These are phyloP conservation scores for Fusarium newnesense DNA, from an alignment of 2,329 filamentous ascomycete genomes.

Conservation along the genomic window DNA sequence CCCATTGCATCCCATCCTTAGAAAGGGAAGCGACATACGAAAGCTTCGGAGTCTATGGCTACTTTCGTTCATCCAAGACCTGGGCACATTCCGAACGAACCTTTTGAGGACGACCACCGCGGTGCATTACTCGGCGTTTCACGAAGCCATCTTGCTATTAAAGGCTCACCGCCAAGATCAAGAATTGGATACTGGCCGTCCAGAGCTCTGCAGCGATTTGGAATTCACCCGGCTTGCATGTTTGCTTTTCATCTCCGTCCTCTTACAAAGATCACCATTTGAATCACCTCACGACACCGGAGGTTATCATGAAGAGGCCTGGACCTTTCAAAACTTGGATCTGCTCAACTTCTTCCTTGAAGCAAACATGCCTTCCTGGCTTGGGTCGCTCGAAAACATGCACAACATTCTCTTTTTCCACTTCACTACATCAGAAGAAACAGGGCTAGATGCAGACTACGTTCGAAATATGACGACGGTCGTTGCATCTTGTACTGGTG, in stretches of 20 bases:
- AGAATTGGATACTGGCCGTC: not conserved
- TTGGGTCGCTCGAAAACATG: not conserved
- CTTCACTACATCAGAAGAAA: not conserved
- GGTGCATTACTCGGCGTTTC: not conserved
- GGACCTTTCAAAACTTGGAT: not conserved
- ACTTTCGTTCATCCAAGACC: constrained; percentile 1
- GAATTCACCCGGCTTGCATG: not conserved
- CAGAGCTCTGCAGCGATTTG: not conserved
- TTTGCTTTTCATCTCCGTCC: constrained; percentile 1
- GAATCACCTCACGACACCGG: not conserved
- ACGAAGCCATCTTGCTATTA: constrained; percentile 1
- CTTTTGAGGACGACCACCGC: not conserved
- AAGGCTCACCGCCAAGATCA: not conserved
- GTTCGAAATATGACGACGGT: not conserved
- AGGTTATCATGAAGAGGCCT: rapidly evolving
- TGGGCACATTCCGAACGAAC: not conserved
- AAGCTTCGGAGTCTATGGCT: constrained; percentile 2
- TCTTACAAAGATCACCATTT: not conserved
- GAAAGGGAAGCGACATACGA: not conserved
- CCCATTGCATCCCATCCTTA: not conserved
- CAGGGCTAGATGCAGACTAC: not conserved
- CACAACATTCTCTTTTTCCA: not conserved
- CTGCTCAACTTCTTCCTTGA: not conserved
- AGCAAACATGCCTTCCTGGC: not conserved
- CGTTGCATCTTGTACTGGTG: not conserved